Percentiles rank a stretch among this genome's conserved stretches.
Conservation (phyloP, 163 green algal species). For the Coccomyxa subellipsoidea region DNA sequence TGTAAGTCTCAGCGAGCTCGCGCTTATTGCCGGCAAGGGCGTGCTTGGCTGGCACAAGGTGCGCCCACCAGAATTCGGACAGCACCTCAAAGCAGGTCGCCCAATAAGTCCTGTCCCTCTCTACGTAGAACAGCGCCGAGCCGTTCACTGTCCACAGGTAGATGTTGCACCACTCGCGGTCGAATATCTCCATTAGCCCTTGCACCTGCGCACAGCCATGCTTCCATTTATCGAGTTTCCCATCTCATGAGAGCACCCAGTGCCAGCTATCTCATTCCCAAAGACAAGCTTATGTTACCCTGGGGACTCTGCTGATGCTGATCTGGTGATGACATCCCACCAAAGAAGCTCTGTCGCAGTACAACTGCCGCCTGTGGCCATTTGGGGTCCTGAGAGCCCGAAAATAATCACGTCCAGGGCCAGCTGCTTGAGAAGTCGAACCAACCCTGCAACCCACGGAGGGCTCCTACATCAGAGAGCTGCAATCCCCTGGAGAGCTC, state of each 20-base stretch:
- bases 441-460: not conserved
- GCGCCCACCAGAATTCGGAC: conserved; percentile 64
- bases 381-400: not conserved
- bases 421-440: not conserved
- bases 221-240: too few relatives aligned
- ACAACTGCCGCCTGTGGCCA: too few relatives aligned
- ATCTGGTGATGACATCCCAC: too few relatives aligned
- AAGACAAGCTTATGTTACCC: too few relatives aligned
- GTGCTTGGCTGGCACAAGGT: conserved; percentile 39
- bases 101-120: conserved; percentile 56
- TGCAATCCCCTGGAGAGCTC: too few relatives aligned
- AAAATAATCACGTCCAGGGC: not conserved
- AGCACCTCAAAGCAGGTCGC: conserved; percentile 40
- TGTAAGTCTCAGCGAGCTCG: not conserved
- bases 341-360: too few relatives aligned
- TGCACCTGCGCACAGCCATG: conserved; percentile 48
- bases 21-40: not conserved
- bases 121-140: conserved; percentile 45
- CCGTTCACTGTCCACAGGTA: conserved; percentile 56
- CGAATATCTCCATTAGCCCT: conserved; percentile 73
- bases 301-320: too few relatives aligned
- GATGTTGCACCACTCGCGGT: conserved; percentile 62
- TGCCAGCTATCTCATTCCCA: too few relatives aligned
- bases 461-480: not conserved
- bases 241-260: too few relatives aligned